Evolutionary conservation across 345 rosid species (phyloP).

Genomic region (Gossypium longicalyx): DNA sequence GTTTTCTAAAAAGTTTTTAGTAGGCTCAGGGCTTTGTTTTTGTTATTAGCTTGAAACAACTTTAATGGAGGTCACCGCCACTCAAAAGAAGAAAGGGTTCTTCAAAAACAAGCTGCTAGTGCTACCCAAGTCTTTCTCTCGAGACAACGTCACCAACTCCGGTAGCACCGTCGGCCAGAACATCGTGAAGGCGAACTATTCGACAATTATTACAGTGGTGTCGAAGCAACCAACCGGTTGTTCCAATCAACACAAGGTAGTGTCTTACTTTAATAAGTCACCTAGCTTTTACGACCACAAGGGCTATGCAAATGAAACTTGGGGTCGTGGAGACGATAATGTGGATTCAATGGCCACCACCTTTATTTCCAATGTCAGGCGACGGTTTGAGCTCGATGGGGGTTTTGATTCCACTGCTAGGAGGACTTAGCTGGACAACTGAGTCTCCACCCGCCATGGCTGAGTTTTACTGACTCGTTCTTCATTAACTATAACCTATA

Average conservation of each 20-base stretch:
- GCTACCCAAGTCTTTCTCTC: conserved; percentile 15
- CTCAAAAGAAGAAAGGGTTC: conserved; percentile 16
- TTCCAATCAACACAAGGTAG: neutral
- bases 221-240: neutral
- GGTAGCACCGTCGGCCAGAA: neutral
- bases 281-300: conserved; percentile 7
- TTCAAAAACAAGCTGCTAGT: conserved; percentile 21
- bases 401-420: neutral
- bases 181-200: neutral
- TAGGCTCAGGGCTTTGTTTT: no score
- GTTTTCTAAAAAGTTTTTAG: no score
- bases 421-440: neutral
- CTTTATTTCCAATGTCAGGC: conserved; percentile 35
- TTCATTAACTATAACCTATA: no score
- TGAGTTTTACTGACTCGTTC: no score
- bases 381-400: conserved; percentile 31
- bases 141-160: neutral
- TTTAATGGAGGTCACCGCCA: conserved; percentile 22
- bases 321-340: conserved; percentile 29
- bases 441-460: no score
- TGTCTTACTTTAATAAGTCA: neutral
- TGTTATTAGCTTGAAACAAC: no score
- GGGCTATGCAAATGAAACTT: neutral
- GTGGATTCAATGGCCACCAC: conserved; percentile 37
- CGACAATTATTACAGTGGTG: neutral